Conservation (phyloP, 106 monocot species). For the Dendrobium huoshanense region DNA sequence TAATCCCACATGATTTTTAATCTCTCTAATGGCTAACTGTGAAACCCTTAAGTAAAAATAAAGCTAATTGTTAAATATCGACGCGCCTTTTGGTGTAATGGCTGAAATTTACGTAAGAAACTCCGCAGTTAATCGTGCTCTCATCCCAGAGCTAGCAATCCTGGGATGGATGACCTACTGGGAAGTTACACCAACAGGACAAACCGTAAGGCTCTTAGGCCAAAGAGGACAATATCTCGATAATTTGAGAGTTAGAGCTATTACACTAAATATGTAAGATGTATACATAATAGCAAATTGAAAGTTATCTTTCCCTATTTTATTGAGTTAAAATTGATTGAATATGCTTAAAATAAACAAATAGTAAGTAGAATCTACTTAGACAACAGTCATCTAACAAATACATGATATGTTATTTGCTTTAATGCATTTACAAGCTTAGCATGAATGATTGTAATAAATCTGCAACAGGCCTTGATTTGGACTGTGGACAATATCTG, state of each 20-base stretch:
- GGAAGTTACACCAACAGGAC: too few species aligned
- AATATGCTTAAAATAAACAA: not conserved
- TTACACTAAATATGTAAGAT: not conserved
- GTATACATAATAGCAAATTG: not conserved
- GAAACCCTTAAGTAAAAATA: too few species aligned
- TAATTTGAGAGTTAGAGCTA: too few species aligned
- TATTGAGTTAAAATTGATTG: not conserved
- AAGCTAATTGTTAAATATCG: too few species aligned
- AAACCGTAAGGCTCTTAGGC: too few species aligned
- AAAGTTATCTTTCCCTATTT: not conserved
- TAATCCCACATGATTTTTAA: not conserved
- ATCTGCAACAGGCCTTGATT: slow-evolving; percentile 60
- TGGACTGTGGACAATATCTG: slow-evolving; percentile 80
- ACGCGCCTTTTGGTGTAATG: too few species aligned
- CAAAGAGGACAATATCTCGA: too few species aligned
- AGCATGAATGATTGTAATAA: not conserved
- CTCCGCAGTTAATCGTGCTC: too few species aligned
- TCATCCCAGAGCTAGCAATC: too few species aligned
- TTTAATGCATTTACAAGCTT: not conserved
- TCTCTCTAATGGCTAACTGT: not conserved
- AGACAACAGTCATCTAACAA: not conserved
- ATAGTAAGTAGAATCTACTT: not conserved
- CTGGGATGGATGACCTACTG: too few species aligned
- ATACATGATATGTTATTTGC: not conserved
- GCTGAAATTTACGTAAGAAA: too few species aligned